Evolutionary conservation across 202 grass and related monocot species (phyloP).

Genomic region (Hordeum pubiflorum): DNA sequence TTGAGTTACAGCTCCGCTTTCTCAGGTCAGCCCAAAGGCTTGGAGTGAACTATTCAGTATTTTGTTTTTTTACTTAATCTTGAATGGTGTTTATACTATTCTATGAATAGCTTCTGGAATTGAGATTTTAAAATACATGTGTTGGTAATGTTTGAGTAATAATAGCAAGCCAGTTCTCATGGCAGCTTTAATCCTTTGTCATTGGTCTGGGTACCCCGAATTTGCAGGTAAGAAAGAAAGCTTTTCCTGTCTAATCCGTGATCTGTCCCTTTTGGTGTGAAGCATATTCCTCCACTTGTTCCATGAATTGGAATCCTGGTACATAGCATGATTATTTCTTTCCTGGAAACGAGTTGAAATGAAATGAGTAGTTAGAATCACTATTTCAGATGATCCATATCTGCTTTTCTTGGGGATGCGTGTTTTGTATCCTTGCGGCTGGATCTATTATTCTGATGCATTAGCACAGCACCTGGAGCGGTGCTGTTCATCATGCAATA

Average conservation of each 20-base stretch:
- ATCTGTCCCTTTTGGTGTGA: not conserved
- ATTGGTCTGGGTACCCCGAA: not conserved
- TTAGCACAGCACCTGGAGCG: conserved; percentile 46
- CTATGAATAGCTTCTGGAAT: not conserved
- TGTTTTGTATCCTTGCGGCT: conserved; percentile 35
- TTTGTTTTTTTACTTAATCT: not conserved
- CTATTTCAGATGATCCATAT: conserved; percentile 5
- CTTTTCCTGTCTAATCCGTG: conserved; percentile 21
- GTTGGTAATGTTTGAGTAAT: not conserved
- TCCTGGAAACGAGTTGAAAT: conserved; percentile 2
- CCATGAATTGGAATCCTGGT: not conserved
- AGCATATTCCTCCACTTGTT: conserved; percentile 22
- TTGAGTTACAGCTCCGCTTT: conserved; percentile 15
- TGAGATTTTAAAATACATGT: not conserved
- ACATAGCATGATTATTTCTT: conserved; percentile 3
- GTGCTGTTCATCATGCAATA: conserved; percentile 41
- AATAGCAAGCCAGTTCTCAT: conserved; percentile 12
- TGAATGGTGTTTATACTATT: conserved; percentile 14
- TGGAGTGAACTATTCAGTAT: conserved; percentile 4
- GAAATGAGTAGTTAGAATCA: conserved; percentile 13
- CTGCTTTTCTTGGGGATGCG: conserved; percentile 8
- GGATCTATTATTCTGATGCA: conserved; percentile 41
- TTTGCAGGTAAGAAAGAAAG: conserved; percentile 7
- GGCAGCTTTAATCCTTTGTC: conserved; percentile 19
- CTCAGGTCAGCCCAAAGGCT: not conserved